These are phyloP conservation scores for Agapanthus africanus DNA, from an alignment of 106 monocot genomes.

Conservation along the genomic window DNA sequence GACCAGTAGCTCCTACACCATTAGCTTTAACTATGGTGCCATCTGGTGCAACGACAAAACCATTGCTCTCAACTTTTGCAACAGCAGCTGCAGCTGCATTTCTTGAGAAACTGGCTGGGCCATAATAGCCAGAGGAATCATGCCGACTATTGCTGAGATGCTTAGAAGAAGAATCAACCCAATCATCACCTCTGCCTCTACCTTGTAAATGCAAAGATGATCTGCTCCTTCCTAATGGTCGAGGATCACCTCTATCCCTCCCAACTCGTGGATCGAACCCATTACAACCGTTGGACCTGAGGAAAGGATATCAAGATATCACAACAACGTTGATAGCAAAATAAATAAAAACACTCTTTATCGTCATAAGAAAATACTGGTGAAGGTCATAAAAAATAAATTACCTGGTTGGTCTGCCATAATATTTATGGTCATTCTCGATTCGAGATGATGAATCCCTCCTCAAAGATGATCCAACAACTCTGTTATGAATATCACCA, in stretches of 20 bases:
- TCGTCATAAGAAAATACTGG: background rate
- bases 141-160: conserved; percentile 18
- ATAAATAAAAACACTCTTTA: background rate
- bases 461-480: conserved; percentile 11
- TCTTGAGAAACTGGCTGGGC: conserved; percentile 30
- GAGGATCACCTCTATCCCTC: conserved; percentile 18
- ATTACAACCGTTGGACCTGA: conserved; percentile 28
- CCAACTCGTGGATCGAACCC: conserved; percentile 22
- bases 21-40: conserved; percentile 66
- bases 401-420: conserved; percentile 53
- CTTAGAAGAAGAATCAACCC: conserved; percentile 27
- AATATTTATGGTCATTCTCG: conserved; percentile 36
- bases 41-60: conserved; percentile 83
- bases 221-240: conserved; percentile 23
- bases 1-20: conserved; percentile 14
- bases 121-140: conserved; percentile 36
- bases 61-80: conserved; percentile 79
- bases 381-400: background rate
- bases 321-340: conserved; percentile 5
- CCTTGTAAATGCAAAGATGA: conserved; percentile 22
- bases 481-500: conserved; percentile 17
- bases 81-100: conserved; percentile 74
- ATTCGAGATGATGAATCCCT: conserved; percentile 32
- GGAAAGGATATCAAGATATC: conserved; percentile 13
- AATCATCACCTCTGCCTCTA: conserved; percentile 25